Percentiles rank a stretch among this genome's conserved stretches.
phyloP scores from a whole-genome alignment of 257 asterid genomes.

The Solanum etuberosum region DNA sequence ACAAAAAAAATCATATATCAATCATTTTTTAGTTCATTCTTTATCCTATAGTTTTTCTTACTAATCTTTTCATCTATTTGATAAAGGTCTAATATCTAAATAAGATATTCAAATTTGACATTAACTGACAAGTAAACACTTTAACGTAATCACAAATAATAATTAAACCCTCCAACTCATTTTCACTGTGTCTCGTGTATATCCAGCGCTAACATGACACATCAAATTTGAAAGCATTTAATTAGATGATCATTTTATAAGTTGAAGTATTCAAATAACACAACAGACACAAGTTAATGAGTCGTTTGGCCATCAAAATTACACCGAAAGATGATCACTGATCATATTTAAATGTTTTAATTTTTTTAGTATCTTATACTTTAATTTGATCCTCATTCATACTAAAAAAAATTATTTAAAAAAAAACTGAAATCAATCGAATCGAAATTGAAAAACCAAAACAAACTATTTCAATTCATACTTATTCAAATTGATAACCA shows the following conservation, averaged over 20 bases:
- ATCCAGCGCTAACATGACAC: neutral
- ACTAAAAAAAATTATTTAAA: too few species aligned
- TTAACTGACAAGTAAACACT: neutral
- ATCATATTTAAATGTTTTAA: too few species aligned
- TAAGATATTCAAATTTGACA: neutral
- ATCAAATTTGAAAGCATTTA: neutral
- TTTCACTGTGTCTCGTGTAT: accelerated
- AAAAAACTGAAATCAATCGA: accelerated
- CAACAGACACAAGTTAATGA: neutral
- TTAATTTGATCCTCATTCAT: too few species aligned
- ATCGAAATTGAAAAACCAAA: neutral
- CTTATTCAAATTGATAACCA: too few species aligned
- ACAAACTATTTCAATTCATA: too few species aligned
- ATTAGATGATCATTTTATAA: neutral
- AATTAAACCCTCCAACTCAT: neutral
- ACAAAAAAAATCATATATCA: too few species aligned
- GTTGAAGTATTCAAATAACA: neutral
- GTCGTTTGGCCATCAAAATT: too few species aligned
- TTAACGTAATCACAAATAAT: neutral
- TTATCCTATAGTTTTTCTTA: neutral
- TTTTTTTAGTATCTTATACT: neutral
- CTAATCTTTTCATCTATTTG: too few species aligned
- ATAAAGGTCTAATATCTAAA: neutral
- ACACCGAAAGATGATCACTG: neutral
- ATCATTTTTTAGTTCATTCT: neutral